phyloP scores from a whole-genome alignment of 371 early-diverging fungal genomes.

The Gilbertella persicaria region DNA sequence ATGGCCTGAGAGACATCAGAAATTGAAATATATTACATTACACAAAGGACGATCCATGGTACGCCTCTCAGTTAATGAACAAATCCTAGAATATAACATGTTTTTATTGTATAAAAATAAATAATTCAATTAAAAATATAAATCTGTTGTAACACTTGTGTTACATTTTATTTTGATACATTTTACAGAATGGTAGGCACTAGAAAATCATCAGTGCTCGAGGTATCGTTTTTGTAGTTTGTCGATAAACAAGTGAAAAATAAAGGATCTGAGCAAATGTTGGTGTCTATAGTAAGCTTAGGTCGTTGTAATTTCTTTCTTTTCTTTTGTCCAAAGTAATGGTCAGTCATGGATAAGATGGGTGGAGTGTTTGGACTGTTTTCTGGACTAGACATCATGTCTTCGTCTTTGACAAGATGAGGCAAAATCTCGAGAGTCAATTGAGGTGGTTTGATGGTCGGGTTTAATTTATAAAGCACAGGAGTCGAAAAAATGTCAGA shows the following conservation, averaged over 20 bases:
- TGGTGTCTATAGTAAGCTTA: conserved; percentile 24
- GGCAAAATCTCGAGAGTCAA: conserved; percentile 20
- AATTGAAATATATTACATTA: too few relatives aligned
- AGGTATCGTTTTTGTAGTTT: conserved; percentile 17
- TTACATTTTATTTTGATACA: conserved; percentile 1
- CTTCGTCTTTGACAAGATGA: conserved; percentile 4
- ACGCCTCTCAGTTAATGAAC: too few relatives aligned
- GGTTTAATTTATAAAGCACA: conserved; percentile 26
- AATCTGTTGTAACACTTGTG: conserved; percentile 1
- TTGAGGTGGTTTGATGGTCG: conserved; percentile 17
- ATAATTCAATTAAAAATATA: conserved; percentile 2
- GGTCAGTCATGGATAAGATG: neutral
- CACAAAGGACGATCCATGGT: too few relatives aligned
- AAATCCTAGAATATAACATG: too few relatives aligned
- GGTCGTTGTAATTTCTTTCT: conserved; percentile 23
- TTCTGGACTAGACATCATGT: conserved; percentile 24
- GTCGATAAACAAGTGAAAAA: conserved; percentile 32
- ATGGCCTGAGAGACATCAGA: too few relatives aligned
- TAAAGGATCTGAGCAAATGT: conserved; percentile 31
- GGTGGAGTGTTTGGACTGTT: conserved; percentile 16
- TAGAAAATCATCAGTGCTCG: conserved; percentile 11
- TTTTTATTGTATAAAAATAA: conserved; percentile 3
- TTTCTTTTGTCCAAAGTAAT: conserved; percentile 5
- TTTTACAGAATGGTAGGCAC: conserved; percentile 7
- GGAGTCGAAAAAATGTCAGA: conserved; percentile 31